phyloP scores from a whole-genome alignment of 1,284 basidiomycete species.

The Ceratobasidium sp. region DNA sequence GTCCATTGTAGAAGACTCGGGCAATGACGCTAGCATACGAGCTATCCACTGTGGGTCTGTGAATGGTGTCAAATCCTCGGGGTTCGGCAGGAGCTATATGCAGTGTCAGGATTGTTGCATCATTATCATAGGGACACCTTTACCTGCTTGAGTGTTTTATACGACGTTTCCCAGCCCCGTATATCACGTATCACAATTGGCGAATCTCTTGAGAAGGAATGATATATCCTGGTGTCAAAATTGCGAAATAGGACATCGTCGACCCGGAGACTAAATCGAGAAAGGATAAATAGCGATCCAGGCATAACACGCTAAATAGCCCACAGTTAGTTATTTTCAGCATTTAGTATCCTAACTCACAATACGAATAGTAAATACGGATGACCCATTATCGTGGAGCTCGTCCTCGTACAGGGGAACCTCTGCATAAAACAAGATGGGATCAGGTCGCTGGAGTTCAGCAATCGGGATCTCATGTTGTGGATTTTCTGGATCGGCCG shows the following conservation, averaged over 20 bases:
- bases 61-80: constrained; percentile 86
- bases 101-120: not conserved
- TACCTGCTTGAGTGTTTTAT: constrained; percentile 80
- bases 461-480: constrained; percentile 76
- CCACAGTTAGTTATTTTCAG: not conserved
- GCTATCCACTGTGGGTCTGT: constrained; percentile 90
- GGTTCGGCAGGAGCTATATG: constrained; percentile 72
- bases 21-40: constrained; percentile 71
- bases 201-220: constrained; percentile 66
- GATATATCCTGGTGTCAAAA: constrained; percentile 90
- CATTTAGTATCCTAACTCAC: constrained; percentile 58
- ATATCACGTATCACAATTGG: constrained; percentile 79
- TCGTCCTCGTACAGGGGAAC: constrained; percentile 93
- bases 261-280: constrained; percentile 91
- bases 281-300: constrained; percentile 89
- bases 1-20: constrained; percentile 63
- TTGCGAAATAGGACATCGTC: constrained; percentile 94
- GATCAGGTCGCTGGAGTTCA: constrained; percentile 86
- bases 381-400: constrained; percentile 91
- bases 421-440: constrained; percentile 94
- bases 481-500: constrained; percentile 60
- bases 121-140: not conserved
- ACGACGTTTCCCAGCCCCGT: constrained; percentile 89
- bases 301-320: constrained; percentile 90
- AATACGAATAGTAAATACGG: constrained; percentile 79